Base-by-base conservation (phyloP, 306 rosid species). In the Dicorynia guianensis region DNA sequence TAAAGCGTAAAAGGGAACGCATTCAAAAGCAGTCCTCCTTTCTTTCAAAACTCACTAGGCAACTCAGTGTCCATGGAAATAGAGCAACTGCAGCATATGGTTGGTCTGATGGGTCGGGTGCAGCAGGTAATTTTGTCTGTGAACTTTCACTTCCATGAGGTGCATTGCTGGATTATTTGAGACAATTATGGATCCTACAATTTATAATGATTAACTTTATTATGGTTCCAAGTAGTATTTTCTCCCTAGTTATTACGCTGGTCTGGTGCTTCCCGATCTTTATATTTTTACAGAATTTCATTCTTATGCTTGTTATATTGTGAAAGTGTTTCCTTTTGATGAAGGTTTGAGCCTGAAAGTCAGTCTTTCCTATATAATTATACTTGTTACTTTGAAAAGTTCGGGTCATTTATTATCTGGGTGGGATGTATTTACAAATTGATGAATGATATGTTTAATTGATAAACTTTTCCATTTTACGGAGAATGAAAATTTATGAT, bases 11-110 rank as follows among this genome's bases (percentile, higher is more conserved):
- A 61, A 82, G 89, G 83, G 87, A 85, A 36, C 83, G 87, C 73
- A 73, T 72, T 39, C 89, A 85, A 81, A 85, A 83, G 59, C 89
- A 85, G 79, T 82, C 86, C 48, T 85, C 89, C 73, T 68, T 85
- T 82, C 87, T 85, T 57, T 85, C 89, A 6, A 82, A 82, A 71
- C 80, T 85, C 59, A 82, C 85, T 42, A 79, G 85, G 79, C 87
- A 82, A 74, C 87, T 85, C 35, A 42, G 89, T 78, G 76, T 85
- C 66, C 89, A 82, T 69, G 89, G 82, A 60, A 85, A 82, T 60
- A 76, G 85, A 76, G 83, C 85, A 1, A 79, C 87, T 56, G 87
- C 85, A 2, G 83, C 87, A 11, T 82, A 85, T 65, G 71, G 19
- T 79, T 82, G 82, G 82, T 85, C 86, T 52, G 82, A 85, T 76